A percentile compares a stretch with the other conserved stretches of the same genome.
Conservation (phyloP, 805 yeast genomes). For the Teunomyces atbi region DNA sequence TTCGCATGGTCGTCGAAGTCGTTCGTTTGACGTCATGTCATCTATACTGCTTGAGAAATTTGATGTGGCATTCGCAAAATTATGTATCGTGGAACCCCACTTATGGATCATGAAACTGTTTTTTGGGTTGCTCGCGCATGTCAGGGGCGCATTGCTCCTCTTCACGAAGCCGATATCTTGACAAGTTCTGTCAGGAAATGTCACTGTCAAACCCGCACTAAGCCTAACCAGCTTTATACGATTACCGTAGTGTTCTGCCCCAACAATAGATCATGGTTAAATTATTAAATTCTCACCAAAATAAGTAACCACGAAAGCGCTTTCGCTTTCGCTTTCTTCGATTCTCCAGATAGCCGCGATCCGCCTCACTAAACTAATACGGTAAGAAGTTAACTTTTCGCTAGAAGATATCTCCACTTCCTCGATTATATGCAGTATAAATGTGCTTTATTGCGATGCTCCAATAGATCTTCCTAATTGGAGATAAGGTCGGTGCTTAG, state of each 20-base stretch:
- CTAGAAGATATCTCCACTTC: not conserved
- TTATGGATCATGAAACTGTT: not conserved
- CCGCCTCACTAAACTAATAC: not conserved
- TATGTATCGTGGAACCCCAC: not conserved
- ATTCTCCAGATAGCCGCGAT: conserved; percentile 1
- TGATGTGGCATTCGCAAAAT: not conserved
- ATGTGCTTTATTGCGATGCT: not conserved
- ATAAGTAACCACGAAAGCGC: conserved; percentile 1
- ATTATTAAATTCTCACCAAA: not conserved
- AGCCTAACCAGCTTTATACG: not conserved
- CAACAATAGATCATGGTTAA: not conserved
- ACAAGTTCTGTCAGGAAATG: too few species aligned
- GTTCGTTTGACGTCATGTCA: not conserved
- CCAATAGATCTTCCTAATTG: not conserved
- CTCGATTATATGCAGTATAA: not conserved
- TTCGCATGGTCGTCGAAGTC: not conserved
- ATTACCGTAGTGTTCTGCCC: too few species aligned
- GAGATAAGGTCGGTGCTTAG: not conserved
- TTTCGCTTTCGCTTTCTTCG: not conserved
- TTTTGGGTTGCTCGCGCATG: not conserved
- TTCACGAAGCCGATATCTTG: too few species aligned
- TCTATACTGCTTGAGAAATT: not conserved
- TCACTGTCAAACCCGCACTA: too few species aligned
- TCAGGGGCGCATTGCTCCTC: not conserved
- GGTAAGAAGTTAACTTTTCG: not conserved